Evolutionary conservation across 2,329 filamentous ascomycete species (phyloP).

Genomic region (Emericellopsis atlantica): DNA sequence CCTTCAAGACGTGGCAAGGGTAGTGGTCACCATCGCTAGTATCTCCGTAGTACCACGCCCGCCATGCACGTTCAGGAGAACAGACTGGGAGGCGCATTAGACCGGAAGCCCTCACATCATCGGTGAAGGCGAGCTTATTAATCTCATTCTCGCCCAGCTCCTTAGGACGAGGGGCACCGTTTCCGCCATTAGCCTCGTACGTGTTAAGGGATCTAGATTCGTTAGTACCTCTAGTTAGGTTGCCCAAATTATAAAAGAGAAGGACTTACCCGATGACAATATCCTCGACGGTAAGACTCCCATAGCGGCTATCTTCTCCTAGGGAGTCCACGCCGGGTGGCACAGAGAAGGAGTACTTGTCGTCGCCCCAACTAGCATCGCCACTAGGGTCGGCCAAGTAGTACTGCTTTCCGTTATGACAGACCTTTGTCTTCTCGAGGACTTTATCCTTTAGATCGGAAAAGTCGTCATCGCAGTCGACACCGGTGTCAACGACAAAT

Average conservation of each 20-base stretch:
- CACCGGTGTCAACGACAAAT: slow-evolving; percentile 19
- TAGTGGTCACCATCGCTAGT: slow-evolving; percentile 11
- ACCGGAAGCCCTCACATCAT: slow-evolving; percentile 19
- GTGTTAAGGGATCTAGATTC: too few species aligned
- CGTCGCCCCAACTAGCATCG: slow-evolving; percentile 4
- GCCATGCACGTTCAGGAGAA: slow-evolving; percentile 15
- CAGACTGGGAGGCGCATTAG: slow-evolving; percentile 24
- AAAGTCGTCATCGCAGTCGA: slow-evolving; percentile 10
- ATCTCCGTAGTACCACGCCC: slow-evolving; percentile 14
- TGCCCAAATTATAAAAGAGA: too few species aligned
- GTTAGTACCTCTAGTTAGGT: too few species aligned
- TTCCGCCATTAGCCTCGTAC: too few species aligned
- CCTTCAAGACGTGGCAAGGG: slow-evolving; percentile 17
- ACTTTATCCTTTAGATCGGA: slow-evolving; percentile 8
- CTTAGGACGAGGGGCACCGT: too few species aligned
- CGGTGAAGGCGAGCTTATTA: slow-evolving; percentile 2
- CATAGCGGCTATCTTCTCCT: too few species aligned
- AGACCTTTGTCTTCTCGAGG: slow-evolving; percentile 10
- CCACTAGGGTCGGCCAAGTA: slow-evolving; percentile 16
- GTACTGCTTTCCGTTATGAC: slow-evolving; percentile 14
- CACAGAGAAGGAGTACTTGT: too few species aligned
- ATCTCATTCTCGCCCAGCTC: too few species aligned
- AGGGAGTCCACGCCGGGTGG: too few species aligned
- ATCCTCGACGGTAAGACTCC: too few species aligned
- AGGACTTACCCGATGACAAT: too few species aligned